These are phyloP conservation scores for Piromyces finnis DNA, from an alignment of 192 early-diverging fungal genomes.

Conservation along the genomic window DNA sequence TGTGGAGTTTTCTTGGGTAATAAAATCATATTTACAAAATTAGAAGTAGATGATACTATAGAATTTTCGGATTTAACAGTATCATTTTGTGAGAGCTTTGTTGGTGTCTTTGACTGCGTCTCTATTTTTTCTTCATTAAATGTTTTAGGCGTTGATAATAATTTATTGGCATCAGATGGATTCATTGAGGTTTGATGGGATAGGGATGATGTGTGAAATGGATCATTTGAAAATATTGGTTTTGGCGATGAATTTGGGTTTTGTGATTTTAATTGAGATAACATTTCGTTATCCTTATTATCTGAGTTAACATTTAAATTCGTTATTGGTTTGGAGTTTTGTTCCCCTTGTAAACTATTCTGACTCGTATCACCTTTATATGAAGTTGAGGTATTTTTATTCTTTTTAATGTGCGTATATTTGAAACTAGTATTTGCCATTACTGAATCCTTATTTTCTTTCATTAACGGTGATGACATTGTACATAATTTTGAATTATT, in stretches of 20 bases:
- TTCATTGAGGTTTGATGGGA: background rate
- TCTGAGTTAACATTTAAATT: too few relatives aligned
- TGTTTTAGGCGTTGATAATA: background rate
- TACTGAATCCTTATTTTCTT: background rate
- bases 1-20: background rate
- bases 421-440: background rate
- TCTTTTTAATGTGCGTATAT: background rate
- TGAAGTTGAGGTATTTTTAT: background rate
- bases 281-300: background rate
- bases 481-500: background rate
- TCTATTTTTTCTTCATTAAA: background rate
- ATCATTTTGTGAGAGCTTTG: background rate
- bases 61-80: background rate
- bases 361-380: too few relatives aligned
- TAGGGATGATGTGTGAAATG: background rate
- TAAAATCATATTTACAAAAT: background rate
- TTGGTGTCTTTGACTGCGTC: background rate
- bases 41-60: background rate
- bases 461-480: background rate
- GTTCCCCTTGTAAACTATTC: too few relatives aligned
- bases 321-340: too few relatives aligned
- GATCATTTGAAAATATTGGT: background rate
- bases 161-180: background rate
- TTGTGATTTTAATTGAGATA: background rate
- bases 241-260: background rate